Evolutionary conservation across 108 stramenopile species (phyloP).

Genomic region (Pseudonitzschia delicatissima): DNA sequence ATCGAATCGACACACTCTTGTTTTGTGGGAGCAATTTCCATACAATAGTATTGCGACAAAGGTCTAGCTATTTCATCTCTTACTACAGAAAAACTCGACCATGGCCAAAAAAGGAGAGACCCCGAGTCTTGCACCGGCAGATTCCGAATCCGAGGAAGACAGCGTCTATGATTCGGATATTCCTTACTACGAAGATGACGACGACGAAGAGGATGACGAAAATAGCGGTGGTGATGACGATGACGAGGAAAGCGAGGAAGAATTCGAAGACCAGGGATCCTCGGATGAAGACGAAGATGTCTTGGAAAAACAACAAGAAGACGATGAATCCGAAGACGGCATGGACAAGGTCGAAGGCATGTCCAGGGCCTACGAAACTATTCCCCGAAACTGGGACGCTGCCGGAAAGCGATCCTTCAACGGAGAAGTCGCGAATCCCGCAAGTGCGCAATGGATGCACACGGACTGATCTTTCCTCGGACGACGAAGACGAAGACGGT

Average conservation of each 20-base stretch:
- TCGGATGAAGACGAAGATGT: slow-evolving; percentile 81
- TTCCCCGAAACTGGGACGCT: slow-evolving; percentile 51
- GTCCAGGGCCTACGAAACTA: slow-evolving; percentile 51
- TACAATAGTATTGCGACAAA: no score
- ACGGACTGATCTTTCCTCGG: slow-evolving; percentile 95
- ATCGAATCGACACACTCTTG: no score
- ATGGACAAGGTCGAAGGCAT: slow-evolving; percentile 65
- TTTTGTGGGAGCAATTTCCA: no score
- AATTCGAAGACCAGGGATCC: slow-evolving; percentile 86
- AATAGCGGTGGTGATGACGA: slow-evolving; percentile 32
- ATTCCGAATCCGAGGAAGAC: slow-evolving; percentile 29
- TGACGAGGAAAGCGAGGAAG: slow-evolving; percentile 52
- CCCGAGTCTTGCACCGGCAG: slow-evolving; percentile 25
- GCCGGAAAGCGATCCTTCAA: slow-evolving; percentile 33
- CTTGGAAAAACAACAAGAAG: slow-evolving; percentile 56
- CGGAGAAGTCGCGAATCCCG: slow-evolving; percentile 18
- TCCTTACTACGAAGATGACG: slow-evolving; percentile 35
- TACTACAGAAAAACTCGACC: slow-evolving; percentile 10
- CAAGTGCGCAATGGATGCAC: slow-evolving; percentile 66
- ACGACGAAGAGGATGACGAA: slow-evolving; percentile 30
- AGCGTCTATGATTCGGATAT: slow-evolving; percentile 51
- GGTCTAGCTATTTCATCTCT: no score
- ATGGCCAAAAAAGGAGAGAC: slow-evolving; percentile 1
- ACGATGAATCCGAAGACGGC: slow-evolving; percentile 57
- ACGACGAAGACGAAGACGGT: slow-evolving; percentile 93